Base-by-base conservation (phyloP, 768 basidiomycete genomes). In the Lentinula sp. region DNA sequence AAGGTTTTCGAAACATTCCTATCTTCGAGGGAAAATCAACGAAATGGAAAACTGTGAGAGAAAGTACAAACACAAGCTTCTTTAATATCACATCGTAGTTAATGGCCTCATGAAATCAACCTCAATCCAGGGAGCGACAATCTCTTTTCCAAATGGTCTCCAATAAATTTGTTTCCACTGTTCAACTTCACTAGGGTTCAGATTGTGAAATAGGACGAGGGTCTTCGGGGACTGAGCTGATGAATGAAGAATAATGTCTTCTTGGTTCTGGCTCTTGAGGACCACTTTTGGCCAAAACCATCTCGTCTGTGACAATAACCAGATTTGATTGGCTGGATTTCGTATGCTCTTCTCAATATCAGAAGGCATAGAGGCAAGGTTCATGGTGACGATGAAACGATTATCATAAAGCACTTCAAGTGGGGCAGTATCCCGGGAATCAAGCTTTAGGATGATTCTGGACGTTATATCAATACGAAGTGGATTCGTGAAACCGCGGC, bases 401-500 rank as follows among this genome's bases (percentile, higher is more conserved):
- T 77, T 77, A 69, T 92, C 90, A 67, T 82, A 90, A 33, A 91
- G 72, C 12, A 85, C 53, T 23, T 80, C 72, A 13, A 78, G 50
- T 9, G 61, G 9, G 53, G 69, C 45, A 50, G 59, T 58, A 45
- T 43, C 23, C 48, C 68, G 54, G 39, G 53, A 58, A 6, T 61
- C 56, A 33, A 61, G 37, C 56, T 37, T 58, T 4, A 18, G 33
- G 36, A 49, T 5, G 73, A 66, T 35, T 12, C 36, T 63, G 20
- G 71, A 62, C 4, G 84, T 85, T 41, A 81, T 63, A 61, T 87
- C 77, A n/a, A 79, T 63, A 8, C 71, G 64, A 16, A 82, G 64
- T 1, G 68, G 69, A 39, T 73, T 61, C 0, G 61, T 54, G 13
- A 69, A 61, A 18, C 67, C 70, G 6, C 63, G 51, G 20, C 59